A percentile compares a stretch with the other conserved stretches of the same genome.
Conservation (phyloP, 139 green algal species). For the Gonium pectorale region DNA sequence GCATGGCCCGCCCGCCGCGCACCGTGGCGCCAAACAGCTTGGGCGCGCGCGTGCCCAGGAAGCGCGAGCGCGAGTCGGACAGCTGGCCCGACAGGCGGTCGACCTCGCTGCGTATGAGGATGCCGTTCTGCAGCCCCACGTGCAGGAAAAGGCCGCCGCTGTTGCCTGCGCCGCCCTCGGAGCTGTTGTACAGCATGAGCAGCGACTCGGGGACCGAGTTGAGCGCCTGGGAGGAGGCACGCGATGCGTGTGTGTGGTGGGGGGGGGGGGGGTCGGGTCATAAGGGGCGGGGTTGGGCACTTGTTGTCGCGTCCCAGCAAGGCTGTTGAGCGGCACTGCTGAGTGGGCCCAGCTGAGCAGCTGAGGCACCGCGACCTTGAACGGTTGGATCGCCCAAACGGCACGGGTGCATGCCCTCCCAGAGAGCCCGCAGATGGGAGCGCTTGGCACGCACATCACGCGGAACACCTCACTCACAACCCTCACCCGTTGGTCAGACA, state of each 20-base stretch:
- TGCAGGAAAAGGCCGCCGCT: constrained; percentile 91
- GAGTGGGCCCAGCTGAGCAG: too few species aligned
- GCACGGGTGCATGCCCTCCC: too few species aligned
- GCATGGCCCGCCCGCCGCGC: constrained; percentile 83
- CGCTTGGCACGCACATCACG: too few species aligned
- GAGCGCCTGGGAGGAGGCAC: constrained; percentile 61
- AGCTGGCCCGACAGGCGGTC: constrained; percentile 62
- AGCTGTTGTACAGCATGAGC: constrained; percentile 78
- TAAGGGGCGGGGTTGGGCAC: too few species aligned
- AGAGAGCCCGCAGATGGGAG: too few species aligned
- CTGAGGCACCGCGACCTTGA: too few species aligned
- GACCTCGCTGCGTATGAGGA: constrained; percentile 93
- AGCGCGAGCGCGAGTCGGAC: constrained; percentile 91
- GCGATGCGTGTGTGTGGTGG: too few species aligned
- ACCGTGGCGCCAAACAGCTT: constrained; percentile 83
- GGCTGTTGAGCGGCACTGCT: too few species aligned
- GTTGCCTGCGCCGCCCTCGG: constrained; percentile 45
- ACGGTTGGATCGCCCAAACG: too few species aligned
- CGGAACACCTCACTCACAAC: too few species aligned
- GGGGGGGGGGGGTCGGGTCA: not conserved
- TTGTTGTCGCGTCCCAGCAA: too few species aligned
- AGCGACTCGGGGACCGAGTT: constrained; percentile 75
- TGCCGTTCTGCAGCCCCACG: constrained; percentile 92
- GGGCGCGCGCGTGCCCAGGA: constrained; percentile 90
- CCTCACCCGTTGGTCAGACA: too few species aligned